Percentiles rank a stretch among this genome's conserved stretches.
phyloP scores from a whole-genome alignment of 2,329 filamentous ascomycete genomes.

The Fusarium buharicum region DNA sequence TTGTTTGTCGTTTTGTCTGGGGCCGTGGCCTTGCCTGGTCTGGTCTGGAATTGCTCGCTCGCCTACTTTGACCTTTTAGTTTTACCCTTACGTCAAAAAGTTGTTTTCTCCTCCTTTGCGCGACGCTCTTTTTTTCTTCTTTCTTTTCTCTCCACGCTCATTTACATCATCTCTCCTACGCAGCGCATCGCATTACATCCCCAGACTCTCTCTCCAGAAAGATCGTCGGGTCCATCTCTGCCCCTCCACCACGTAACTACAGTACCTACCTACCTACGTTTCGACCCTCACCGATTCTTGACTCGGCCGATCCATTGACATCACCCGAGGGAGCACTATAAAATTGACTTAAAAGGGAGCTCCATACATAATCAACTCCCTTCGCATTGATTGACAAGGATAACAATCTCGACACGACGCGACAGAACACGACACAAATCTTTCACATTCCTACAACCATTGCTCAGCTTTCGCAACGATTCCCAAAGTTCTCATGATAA shows the following conservation, averaged over 20 bases:
- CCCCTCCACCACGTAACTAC: slow-evolving; percentile 19
- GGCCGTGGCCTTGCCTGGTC: slow-evolving; percentile 13
- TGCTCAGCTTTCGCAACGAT: slow-evolving; percentile 12
- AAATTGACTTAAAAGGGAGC: slow-evolving; percentile 28
- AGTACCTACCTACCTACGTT: background rate
- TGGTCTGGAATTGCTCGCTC: slow-evolving; percentile 22
- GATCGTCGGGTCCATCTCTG: slow-evolving; percentile 32
- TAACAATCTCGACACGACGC: slow-evolving; percentile 11
- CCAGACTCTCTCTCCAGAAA: slow-evolving; percentile 18
- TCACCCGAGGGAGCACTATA: slow-evolving; percentile 25
- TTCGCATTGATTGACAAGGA: slow-evolving; percentile 19
- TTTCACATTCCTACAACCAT: slow-evolving; percentile 8
- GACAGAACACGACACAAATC: slow-evolving; percentile 1
- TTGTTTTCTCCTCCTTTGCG: slow-evolving; percentile 27
- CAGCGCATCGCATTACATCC: slow-evolving; percentile 9
- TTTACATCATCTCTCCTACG: background rate
- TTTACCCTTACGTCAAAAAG: slow-evolving; percentile 26
- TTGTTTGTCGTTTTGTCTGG: slow-evolving; percentile 29
- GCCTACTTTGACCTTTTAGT: background rate
- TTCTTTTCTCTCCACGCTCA: background rate
- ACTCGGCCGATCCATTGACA: slow-evolving; percentile 35
- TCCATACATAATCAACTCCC: slow-evolving; percentile 33
- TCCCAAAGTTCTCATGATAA: slow-evolving; percentile 33
- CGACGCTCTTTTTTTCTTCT: slow-evolving; percentile 10
- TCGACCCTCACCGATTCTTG: slow-evolving; percentile 37